Evolutionary conservation across 2,329 filamentous ascomycete genomes (phyloP).

Genomic region (Cladosporium sp.): DNA sequence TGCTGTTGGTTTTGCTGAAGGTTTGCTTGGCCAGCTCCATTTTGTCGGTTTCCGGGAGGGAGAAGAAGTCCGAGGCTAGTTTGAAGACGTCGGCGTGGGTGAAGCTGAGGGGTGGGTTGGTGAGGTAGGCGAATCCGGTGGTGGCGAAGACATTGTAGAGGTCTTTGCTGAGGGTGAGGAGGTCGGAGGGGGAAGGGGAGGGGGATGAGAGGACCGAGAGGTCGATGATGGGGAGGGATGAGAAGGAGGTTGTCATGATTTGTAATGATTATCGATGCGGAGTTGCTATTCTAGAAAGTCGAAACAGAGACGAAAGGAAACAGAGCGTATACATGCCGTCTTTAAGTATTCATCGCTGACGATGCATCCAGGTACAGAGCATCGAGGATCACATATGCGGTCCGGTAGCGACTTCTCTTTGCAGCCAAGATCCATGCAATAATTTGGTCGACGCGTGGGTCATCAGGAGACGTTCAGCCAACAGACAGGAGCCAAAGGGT

Average conservation of each 20-base stretch:
- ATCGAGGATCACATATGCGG: not conserved
- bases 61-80: slow-evolving; percentile 31
- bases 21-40: slow-evolving; percentile 39
- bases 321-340: too few relatives aligned
- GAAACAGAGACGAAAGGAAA: too few relatives aligned
- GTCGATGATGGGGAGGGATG: slow-evolving; percentile 41
- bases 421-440: not conserved
- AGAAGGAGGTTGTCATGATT: slow-evolving; percentile 42
- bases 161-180: slow-evolving; percentile 31
- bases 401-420: not conserved
- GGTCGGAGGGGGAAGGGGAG: slow-evolving; percentile 24
- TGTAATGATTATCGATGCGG: too few relatives aligned
- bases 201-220: slow-evolving; percentile 32
- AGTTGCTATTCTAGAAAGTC: too few relatives aligned
- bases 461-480: not conserved
- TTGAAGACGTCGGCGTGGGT: slow-evolving; percentile 40
- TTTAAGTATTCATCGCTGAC: too few relatives aligned
- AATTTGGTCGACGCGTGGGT: not conserved
- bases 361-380: not conserved
- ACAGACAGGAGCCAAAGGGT: not conserved
- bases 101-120: slow-evolving; percentile 40
- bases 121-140: slow-evolving; percentile 45
- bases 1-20: slow-evolving; percentile 37
- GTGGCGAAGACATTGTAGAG: slow-evolving; percentile 43
- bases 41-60: slow-evolving; percentile 15